Conservation (phyloP, 306 rosid species). For the Rosa rugosa region DNA sequence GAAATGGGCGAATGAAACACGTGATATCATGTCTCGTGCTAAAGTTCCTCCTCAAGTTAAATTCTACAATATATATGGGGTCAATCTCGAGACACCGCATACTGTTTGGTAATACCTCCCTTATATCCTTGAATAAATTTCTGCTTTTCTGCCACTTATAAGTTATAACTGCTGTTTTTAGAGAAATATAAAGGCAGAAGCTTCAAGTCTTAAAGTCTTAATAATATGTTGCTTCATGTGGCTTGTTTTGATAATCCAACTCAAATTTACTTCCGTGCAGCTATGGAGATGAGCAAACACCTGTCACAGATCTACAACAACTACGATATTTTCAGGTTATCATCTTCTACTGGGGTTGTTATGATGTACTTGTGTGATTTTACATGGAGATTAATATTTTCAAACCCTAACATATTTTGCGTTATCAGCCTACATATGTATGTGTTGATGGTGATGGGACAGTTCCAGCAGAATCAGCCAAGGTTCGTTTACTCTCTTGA, state of each 20-base stretch:
- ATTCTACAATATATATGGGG: slow-evolving; percentile 89
- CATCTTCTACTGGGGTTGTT: slow-evolving; percentile 10
- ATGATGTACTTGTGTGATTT: slow-evolving; percentile 15
- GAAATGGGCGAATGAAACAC: slow-evolving; percentile 86
- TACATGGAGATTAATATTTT: background rate
- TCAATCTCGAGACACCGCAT: slow-evolving; percentile 70
- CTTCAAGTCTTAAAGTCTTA: background rate
- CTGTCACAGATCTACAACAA: slow-evolving; percentile 66
- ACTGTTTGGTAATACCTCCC: slow-evolving; percentile 68
- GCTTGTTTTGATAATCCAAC: slow-evolving; percentile 10
- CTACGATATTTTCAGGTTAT: slow-evolving; percentile 61
- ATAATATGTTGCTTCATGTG: background rate
- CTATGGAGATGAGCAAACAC: slow-evolving; percentile 70
- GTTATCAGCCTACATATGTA: slow-evolving; percentile 63
- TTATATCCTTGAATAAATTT: slow-evolving; percentile 9
- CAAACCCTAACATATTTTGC: slow-evolving; percentile 13
- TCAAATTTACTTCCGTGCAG: slow-evolving; percentile 47
- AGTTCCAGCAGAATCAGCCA: slow-evolving; percentile 86
- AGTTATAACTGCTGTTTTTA: background rate
- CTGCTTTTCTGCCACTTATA: background rate
- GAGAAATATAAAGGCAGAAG: background rate
- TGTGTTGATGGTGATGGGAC: slow-evolving; percentile 96
- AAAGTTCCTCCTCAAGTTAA: slow-evolving; percentile 81
- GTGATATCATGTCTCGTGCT: slow-evolving; percentile 63
- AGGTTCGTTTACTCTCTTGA: slow-evolving; percentile 43